A percentile compares a stretch with the other conserved stretches of the same genome.
Conservation (phyloP, 176 grass and related monocot species). For the Cenchrus americanus region DNA sequence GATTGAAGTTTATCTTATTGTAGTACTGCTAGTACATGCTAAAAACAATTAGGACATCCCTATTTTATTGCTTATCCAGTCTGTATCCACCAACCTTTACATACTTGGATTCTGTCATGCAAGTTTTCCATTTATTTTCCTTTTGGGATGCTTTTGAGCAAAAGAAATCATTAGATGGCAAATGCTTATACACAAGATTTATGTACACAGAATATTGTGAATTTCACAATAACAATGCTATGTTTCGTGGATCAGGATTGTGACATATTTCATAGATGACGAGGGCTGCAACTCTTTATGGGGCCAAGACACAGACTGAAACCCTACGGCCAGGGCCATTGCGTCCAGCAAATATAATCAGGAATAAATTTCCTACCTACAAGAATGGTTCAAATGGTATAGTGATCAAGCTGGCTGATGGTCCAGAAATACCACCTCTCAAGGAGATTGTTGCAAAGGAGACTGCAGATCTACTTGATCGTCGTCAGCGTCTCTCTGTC, state of each 20-base stretch:
- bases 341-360: slow-evolving; percentile 59
- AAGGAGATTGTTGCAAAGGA: slow-evolving; percentile 82
- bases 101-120: slow-evolving; percentile 24
- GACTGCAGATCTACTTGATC: slow-evolving; percentile 59
- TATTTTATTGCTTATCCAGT: slow-evolving; percentile 36
- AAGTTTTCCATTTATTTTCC: neutral
- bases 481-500: slow-evolving; percentile 74
- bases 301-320: slow-evolving; percentile 46
- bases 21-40: neutral
- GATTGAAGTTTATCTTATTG: slow-evolving; percentile 32
- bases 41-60: neutral
- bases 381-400: slow-evolving; percentile 68
- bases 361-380: slow-evolving; percentile 70
- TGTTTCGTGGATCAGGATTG: slow-evolving; percentile 32
- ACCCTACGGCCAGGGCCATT: slow-evolving; percentile 50
- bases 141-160: slow-evolving; percentile 7
- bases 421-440: slow-evolving; percentile 50
- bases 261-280: slow-evolving; percentile 50
- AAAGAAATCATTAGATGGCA: neutral
- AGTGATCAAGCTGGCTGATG: slow-evolving; percentile 59
- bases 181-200: neutral
- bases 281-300: slow-evolving; percentile 53
- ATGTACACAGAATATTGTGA: slow-evolving; percentile 1
- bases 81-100: slow-evolving; percentile 34
- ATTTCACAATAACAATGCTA: slow-evolving; percentile 5